These are phyloP conservation scores for Zymoseptoria passerinii DNA, from an alignment of 2,329 filamentous ascomycete genomes.

Conservation along the genomic window DNA sequence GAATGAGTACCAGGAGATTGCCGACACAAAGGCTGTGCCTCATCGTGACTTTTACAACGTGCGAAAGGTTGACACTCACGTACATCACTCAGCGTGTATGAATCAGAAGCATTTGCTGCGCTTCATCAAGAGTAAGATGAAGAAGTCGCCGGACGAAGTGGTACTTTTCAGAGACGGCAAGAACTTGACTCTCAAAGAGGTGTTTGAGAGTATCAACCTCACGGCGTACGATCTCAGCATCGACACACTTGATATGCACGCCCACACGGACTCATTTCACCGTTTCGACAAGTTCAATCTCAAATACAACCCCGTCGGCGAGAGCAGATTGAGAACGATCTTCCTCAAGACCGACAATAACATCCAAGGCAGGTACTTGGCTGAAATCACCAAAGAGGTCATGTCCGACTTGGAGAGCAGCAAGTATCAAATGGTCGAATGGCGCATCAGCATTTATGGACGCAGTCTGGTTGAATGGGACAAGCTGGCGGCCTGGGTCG, in stretches of 20 bases:
- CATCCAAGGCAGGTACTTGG: conserved; percentile 89
- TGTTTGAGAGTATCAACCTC: conserved; percentile 94
- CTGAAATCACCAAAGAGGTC: conserved; percentile 96
- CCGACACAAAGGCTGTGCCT: conserved; percentile 94
- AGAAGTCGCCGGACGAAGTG: conserved; percentile 90
- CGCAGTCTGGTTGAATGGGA: conserved; percentile 92
- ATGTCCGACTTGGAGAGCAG: conserved; percentile 95
- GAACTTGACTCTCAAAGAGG: conserved; percentile 80
- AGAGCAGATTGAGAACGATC: conserved; percentile 92
- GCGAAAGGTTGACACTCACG: conserved; percentile 95
- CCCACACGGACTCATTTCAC: conserved; percentile 95
- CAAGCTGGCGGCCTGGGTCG: conserved; percentile 91
- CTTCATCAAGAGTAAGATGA: conserved; percentile 99
- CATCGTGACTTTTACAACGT: conserved; percentile 99
- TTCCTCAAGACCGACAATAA: conserved; percentile 98
- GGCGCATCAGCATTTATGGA: conserved; percentile 96
- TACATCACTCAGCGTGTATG: conserved; percentile 99
- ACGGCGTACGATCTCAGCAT: conserved; percentile 97
- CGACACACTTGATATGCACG: conserved; percentile 98
- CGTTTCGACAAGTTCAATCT: conserved; percentile 99
- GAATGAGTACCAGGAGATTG: conserved; percentile 96
- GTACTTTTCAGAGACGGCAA: conserved; percentile 89
- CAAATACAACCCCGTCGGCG: conserved; percentile 96
- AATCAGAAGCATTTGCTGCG: conserved; percentile 97
- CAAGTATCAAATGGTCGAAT: conserved; percentile 99